Evolutionary conservation across 345 rosid species (phyloP).

Genomic region (Heritiera littoralis): DNA sequence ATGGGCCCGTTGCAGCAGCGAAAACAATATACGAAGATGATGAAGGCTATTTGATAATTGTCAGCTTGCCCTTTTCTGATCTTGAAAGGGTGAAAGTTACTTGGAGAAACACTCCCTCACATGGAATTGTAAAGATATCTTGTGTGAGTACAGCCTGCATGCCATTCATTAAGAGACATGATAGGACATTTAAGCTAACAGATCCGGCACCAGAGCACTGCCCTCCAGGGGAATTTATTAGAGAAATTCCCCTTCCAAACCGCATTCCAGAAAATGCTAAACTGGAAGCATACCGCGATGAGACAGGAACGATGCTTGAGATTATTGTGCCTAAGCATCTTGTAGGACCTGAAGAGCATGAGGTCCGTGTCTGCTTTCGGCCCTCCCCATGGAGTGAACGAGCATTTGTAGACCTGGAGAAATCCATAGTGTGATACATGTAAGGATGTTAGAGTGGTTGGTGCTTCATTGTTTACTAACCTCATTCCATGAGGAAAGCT

Average conservation of each 20-base stretch:
- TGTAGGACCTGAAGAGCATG: constrained; percentile 91
- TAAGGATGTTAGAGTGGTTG: constrained; percentile 23
- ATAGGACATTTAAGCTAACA: constrained; percentile 87
- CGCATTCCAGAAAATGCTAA: constrained; percentile 95
- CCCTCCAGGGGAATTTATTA: constrained; percentile 92
- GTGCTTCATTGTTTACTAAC: constrained; percentile 35
- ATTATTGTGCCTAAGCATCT: constrained; percentile 90
- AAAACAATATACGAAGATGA: constrained; percentile 93
- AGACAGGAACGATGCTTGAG: constrained; percentile 89
- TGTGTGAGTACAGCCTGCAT: constrained; percentile 75
- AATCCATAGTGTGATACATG: constrained; percentile 2
- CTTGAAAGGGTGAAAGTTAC: constrained; percentile 90
- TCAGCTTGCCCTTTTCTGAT: constrained; percentile 91
- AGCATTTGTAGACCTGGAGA: constrained; percentile 1
- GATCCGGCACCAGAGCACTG: constrained; percentile 96
- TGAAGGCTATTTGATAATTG: constrained; percentile 71
- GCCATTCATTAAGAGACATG: constrained; percentile 84
- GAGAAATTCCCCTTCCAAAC: constrained; percentile 82
- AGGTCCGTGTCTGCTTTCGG: constrained; percentile 88
- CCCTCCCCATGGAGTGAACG: constrained; percentile 67
- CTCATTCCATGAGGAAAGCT: constrained; percentile 27
- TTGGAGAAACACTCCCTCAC: constrained; percentile 85
- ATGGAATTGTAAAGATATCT: constrained; percentile 83
- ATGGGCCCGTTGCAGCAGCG: constrained; percentile 94
- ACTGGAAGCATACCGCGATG: constrained; percentile 91